Conservation (phyloP, 140 eudicot species). For the Eryngium alpinum region DNA sequence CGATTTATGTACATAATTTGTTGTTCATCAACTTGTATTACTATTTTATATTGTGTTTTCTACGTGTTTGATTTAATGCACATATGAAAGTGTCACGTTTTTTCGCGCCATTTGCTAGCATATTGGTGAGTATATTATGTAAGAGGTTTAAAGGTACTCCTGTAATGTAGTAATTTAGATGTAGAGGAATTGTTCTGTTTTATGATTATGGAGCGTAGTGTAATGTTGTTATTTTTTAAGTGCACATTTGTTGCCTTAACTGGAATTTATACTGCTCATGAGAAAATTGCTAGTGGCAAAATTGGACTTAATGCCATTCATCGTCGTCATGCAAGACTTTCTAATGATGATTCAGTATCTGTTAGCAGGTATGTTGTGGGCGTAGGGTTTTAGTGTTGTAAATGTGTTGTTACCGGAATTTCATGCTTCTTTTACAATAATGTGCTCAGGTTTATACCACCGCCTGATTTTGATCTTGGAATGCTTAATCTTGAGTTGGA, state of each 20-base stretch:
- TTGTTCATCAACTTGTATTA: too few relatives aligned
- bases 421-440: not conserved
- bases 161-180: too few relatives aligned
- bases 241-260: conserved; percentile 43
- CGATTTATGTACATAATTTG: too few relatives aligned
- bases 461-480: conserved; percentile 68
- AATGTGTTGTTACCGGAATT: conserved; percentile 3
- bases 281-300: conserved; percentile 52
- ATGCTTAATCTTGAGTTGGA: conserved; percentile 89
- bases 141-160: too few relatives aligned
- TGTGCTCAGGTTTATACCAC: conserved; percentile 62
- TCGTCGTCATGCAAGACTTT: conserved; percentile 74
- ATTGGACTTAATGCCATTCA: conserved; percentile 86
- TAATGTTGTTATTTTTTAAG: not conserved
- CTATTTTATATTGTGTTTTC: too few relatives aligned
- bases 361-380: conserved; percentile 51
- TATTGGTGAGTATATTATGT: too few relatives aligned
- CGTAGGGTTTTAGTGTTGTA: not conserved
- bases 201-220: not conserved
- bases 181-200: not conserved
- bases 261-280: conserved; percentile 45
- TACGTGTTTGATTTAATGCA: too few relatives aligned
- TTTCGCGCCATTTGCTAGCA: too few relatives aligned
- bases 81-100: too few relatives aligned
- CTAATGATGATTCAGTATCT: conserved; percentile 60